A percentile compares a stretch with the other conserved stretches of the same genome.
These are phyloP conservation scores for Phyllosticta ampelicida DNA, from an alignment of 2,329 filamentous ascomycete genomes.

Conservation along the genomic window DNA sequence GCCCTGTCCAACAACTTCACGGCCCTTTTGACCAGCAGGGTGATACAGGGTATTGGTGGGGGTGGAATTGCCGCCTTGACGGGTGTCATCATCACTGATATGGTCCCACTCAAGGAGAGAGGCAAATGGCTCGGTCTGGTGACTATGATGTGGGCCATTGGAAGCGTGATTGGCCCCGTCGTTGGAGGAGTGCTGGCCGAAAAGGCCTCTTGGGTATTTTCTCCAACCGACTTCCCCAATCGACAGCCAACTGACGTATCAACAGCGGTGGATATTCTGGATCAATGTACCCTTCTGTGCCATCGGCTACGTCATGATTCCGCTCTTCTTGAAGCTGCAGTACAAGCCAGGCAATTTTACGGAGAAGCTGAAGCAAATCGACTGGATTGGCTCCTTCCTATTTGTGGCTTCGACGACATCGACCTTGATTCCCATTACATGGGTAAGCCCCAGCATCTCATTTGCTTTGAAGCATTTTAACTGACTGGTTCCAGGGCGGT, in stretches of 20 bases:
- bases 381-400: conserved; percentile 48
- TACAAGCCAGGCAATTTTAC: conserved; percentile 22
- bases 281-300: conserved; percentile 28
- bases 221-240: not conserved
- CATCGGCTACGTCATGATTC: conserved; percentile 20
- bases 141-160: conserved; percentile 20
- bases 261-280: conserved; percentile 30
- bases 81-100: conserved; percentile 12
- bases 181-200: conserved; percentile 21
- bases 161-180: conserved; percentile 24
- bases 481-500: conserved; percentile 17
- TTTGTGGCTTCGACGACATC: conserved; percentile 47
- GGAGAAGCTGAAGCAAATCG: conserved; percentile 41
- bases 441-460: conserved; percentile 17
- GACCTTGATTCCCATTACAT: conserved; percentile 47
- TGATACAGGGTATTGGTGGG: conserved; percentile 41
- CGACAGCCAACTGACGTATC: not conserved
- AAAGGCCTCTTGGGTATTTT: conserved; percentile 14
- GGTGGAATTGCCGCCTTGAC: conserved; percentile 40
- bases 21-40: conserved; percentile 34
- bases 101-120: conserved; percentile 14
- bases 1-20: conserved; percentile 33
- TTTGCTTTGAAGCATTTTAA: conserved; percentile 8
- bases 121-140: conserved; percentile 17
- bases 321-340: conserved; percentile 34